Evolutionary conservation across 139 green algal species (phyloP).

Genomic region (Desmodesmus armatus): DNA sequence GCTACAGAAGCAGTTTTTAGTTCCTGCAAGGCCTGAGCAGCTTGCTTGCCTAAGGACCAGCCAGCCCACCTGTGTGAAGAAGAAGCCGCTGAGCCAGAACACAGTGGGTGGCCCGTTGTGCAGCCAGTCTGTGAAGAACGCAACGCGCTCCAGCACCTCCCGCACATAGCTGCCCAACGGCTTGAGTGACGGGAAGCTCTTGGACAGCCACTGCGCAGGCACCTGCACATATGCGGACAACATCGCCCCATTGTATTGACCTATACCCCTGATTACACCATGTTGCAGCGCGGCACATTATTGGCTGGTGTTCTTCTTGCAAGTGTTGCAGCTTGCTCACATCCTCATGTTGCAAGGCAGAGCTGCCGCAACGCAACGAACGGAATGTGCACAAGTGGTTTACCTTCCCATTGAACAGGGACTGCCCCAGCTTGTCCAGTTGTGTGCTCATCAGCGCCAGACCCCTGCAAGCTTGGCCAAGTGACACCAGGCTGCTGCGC

Average conservation of each 20-base stretch:
- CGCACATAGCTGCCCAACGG: conserved; percentile 80
- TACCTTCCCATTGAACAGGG: conserved; percentile 75
- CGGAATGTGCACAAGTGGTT: no score
- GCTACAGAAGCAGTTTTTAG: no score
- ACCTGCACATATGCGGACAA: conserved; percentile 70
- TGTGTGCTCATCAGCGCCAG: conserved; percentile 85
- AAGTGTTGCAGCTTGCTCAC: no score
- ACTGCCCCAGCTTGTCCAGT: conserved; percentile 63
- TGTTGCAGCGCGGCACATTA: no score
- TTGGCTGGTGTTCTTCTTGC: no score
- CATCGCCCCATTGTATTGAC: background rate
- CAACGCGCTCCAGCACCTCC: conserved; percentile 76
- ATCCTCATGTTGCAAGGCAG: no score
- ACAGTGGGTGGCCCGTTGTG: conserved; percentile 69
- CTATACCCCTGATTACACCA: no score
- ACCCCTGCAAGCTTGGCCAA: conserved; percentile 84
- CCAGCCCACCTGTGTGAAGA: conserved; percentile 82
- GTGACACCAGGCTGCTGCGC: conserved; percentile 65
- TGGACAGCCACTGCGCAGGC: conserved; percentile 76
- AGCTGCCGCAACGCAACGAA: no score
- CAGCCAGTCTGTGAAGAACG: conserved; percentile 80
- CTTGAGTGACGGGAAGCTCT: conserved; percentile 83
- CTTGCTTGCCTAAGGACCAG: background rate
- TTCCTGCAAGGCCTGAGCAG: no score
- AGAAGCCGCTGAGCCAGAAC: conserved; percentile 89